Evolutionary conservation across 441 rosid species (phyloP), one percentile per base, ranked within the genome.

Genomic region (Raphanus hybrid): DNA sequence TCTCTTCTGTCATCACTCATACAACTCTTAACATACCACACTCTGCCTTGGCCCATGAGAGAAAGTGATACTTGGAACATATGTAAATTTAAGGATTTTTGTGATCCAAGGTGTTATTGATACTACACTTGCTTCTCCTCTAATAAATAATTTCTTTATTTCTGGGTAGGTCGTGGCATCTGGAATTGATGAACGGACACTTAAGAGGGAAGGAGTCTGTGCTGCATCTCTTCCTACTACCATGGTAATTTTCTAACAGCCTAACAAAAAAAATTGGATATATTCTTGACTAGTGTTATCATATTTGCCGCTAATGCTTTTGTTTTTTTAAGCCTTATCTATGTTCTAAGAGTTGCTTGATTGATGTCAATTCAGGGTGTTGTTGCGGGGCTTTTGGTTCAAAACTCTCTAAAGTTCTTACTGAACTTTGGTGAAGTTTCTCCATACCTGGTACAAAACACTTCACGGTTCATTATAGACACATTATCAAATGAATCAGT

Each of bases 151-250:
- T 65, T 50, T 59, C 34, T 65, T 1, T 48, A 20, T 59, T 67
- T 23, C 23, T 71, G 57, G 64, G 63, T 76, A 92, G 99, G 97
- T 93, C 64, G 99, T 90, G 14, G 97, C 98, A 78, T 91, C 97
- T 84, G 99, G 99, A 78, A 87, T 95, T 55, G 99, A 95, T 82
- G 99, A 95, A 85, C 87, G 92, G 34, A 91, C 98, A 11, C 95
- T 95, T 59, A 93, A 93, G 80, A 88, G 98, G 69, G 98, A 94
- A 78, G 99, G 99, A 15, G 98, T 95, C 70, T 93, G 98, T 82
- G 98, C 99, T 10, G 97, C 99, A 81, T 95, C 99, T 78, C 81
- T 93, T 74, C 98, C 97, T 43, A 90, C 97, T 70, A 95, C 97
- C 26, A 93, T 93, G 97, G 99, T 94, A 82, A 43, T 8, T 34